phyloP scores from a whole-genome alignment of 345 rosid genomes.

The Populus ilicifolia region DNA sequence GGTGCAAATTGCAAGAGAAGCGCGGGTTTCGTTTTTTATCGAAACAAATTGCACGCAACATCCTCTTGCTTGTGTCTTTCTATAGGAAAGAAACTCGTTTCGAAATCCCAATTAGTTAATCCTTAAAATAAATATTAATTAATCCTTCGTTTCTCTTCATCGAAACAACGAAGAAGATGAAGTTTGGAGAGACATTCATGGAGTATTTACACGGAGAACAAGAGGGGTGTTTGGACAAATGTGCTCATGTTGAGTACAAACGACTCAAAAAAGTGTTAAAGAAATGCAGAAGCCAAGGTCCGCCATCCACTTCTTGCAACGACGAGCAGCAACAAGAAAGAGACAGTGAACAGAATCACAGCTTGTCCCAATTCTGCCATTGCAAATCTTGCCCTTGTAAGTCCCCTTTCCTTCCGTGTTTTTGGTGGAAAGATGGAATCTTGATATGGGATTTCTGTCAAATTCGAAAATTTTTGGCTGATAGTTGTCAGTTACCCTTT shows the following conservation, averaged over 20 bases:
- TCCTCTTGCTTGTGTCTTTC: too few relatives aligned
- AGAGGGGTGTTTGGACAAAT: constrained; percentile 50
- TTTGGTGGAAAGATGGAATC: neutral
- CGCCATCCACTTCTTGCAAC: constrained; percentile 22
- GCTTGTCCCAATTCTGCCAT: constrained; percentile 24
- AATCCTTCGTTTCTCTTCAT: neutral
- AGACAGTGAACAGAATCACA: constrained; percentile 14
- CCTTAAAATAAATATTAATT: too few relatives aligned
- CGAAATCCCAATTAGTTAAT: neutral
- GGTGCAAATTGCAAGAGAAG: neutral
- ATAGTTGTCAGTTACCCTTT: neutral
- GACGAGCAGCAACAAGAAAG: constrained; percentile 9
- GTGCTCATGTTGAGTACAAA: constrained; percentile 79
- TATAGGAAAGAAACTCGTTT: neutral
- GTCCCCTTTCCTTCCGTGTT: constrained; percentile 1
- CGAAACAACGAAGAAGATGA: constrained; percentile 40
- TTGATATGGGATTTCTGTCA: neutral
- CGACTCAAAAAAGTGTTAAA: constrained; percentile 78
- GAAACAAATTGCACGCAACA: neutral
- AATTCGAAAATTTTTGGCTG: neutral
- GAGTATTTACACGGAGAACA: constrained; percentile 75
- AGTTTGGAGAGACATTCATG: constrained; percentile 79
- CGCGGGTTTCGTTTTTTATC: neutral
- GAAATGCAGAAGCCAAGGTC: constrained; percentile 55
- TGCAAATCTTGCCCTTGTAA: constrained; percentile 67